Evolutionary conservation across 306 rosid genomes (phyloP), one percentile per base, ranked within the genome.

Genomic region (Coriaria nepalensis): DNA sequence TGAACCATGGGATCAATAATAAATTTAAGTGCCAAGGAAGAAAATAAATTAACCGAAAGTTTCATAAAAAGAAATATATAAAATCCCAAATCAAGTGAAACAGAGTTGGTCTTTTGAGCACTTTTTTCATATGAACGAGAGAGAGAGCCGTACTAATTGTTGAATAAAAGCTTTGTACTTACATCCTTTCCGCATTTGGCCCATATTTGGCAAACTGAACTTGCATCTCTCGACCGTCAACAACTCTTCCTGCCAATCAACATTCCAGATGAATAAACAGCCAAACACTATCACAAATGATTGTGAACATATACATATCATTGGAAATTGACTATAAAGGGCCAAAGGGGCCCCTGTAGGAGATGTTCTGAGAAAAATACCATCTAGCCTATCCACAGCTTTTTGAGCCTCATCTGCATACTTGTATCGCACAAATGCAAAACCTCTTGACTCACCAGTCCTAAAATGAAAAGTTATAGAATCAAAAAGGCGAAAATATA

Each of bases 201-300:
- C 96, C 96, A 49, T 87, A 87, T 50, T 87, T 79, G 6, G 96
- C 94, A 75, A 87, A 87, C 67, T 86, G 96, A 45, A 86, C 96
- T 7, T 92, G 73, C 62, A 87, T 87, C 70, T 87, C 96, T 8
- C 94, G 94, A 12, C 96, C 96, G 67, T 82, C 94, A 55, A 87
- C 94, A 74, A 79, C 75, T 73, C 78, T 77, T 52, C 94, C 94
- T 82, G 73, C 9, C 8, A 53, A 12, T 9, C 14, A 33, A 32
- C 13, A 40, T 43, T 8, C 35, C 39, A 6, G 15, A 0, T 20
- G 13, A 43, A 43, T 43, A 43, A 9, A 11, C 29, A 43, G 10
- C 29, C 47, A 43, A 9, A 10, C 13, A 13, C 15, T 39, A 52
- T 9, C 14, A 37, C 9, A 10, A 10, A 10, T 7, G 33, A 20